These are phyloP conservation scores for Kwoniella heveanensis DNA, from an alignment of 768 basidiomycete species.

Conservation along the genomic window DNA sequence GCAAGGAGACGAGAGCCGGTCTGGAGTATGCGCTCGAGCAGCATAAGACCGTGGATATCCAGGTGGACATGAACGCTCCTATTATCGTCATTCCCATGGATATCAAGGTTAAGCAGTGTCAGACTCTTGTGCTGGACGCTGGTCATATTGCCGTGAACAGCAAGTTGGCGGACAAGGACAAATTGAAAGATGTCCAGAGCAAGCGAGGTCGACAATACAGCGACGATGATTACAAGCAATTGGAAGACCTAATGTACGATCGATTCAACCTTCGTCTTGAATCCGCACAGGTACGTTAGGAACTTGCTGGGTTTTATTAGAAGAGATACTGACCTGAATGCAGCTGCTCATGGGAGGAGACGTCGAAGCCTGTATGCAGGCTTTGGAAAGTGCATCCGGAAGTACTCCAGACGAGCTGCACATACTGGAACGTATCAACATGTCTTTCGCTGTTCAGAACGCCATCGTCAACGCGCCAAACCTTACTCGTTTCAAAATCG, in stretches of 20 bases:
- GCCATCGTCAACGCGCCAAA: slow-evolving; percentile 84
- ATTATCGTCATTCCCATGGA: slow-evolving; percentile 96
- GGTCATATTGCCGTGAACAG: slow-evolving; percentile 95
- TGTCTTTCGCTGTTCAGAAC: slow-evolving; percentile 84
- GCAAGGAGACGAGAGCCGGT: slow-evolving; percentile 91
- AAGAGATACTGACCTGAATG: slow-evolving; percentile 1
- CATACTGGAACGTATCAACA: slow-evolving; percentile 86
- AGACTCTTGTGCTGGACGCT: slow-evolving; percentile 88
- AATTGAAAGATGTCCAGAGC: slow-evolving; percentile 72
- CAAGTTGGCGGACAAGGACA: slow-evolving; percentile 80
- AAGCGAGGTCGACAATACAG: slow-evolving; percentile 82
- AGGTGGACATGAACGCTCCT: slow-evolving; percentile 93
- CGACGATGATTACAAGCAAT: slow-evolving; percentile 78
- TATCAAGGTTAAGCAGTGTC: slow-evolving; percentile 73
- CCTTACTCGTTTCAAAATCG: slow-evolving; percentile 83
- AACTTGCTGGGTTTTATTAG: too few species aligned
- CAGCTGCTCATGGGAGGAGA: slow-evolving; percentile 89
- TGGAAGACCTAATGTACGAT: slow-evolving; percentile 96
- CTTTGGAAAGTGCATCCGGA: slow-evolving; percentile 64
- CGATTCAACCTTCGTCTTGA: slow-evolving; percentile 77
- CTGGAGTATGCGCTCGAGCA: slow-evolving; percentile 88
- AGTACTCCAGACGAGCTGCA: slow-evolving; percentile 66
- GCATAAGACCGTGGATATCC: slow-evolving; percentile 95
- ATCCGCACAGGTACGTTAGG: slow-evolving; percentile 83
- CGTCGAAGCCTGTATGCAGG: slow-evolving; percentile 76